Conservation (phyloP, 2,329 filamentous ascomycete species). For the Cladophialophora psammophila region DNA sequence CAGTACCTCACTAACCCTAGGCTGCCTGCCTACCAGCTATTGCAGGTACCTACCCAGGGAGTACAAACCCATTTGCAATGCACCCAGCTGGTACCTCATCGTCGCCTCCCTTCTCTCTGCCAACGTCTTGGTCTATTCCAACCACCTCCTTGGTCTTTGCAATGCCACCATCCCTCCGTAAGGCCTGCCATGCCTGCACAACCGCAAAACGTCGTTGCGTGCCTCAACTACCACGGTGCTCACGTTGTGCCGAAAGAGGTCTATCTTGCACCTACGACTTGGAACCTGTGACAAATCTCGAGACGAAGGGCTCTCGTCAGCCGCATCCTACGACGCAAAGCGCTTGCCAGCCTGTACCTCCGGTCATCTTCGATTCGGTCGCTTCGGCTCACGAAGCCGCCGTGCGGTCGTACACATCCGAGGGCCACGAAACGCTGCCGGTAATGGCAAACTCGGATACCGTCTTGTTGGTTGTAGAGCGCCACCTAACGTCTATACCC, state of each 20-base stretch:
- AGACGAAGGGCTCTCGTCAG: background rate
- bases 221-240: slow-evolving; percentile 59
- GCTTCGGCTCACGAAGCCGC: slow-evolving; percentile 30
- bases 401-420: slow-evolving; percentile 21
- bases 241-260: slow-evolving; percentile 59
- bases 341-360: slow-evolving; percentile 23
- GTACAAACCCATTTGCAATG: no score
- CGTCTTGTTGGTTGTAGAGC: slow-evolving; percentile 21
- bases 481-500: slow-evolving; percentile 27
- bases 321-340: background rate
- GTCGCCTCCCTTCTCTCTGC: background rate
- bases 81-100: no score
- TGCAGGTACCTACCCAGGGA: no score
- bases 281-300: slow-evolving; percentile 33
- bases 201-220: slow-evolving; percentile 66
- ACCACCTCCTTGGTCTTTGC: background rate
- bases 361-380: slow-evolving; percentile 31
- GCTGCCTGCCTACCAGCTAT: no score
- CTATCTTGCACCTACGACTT: slow-evolving; percentile 58
- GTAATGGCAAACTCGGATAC: slow-evolving; percentile 24
- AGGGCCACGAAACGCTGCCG: slow-evolving; percentile 17
- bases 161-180: slow-evolving; percentile 48
- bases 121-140: background rate
- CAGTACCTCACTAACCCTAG: no score
- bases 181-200: slow-evolving; percentile 65